Percentiles rank a stretch among this genome's conserved stretches.
These are phyloP conservation scores for Gynandropsis gynandra DNA, from an alignment of 345 rosid species.

Conservation along the genomic window DNA sequence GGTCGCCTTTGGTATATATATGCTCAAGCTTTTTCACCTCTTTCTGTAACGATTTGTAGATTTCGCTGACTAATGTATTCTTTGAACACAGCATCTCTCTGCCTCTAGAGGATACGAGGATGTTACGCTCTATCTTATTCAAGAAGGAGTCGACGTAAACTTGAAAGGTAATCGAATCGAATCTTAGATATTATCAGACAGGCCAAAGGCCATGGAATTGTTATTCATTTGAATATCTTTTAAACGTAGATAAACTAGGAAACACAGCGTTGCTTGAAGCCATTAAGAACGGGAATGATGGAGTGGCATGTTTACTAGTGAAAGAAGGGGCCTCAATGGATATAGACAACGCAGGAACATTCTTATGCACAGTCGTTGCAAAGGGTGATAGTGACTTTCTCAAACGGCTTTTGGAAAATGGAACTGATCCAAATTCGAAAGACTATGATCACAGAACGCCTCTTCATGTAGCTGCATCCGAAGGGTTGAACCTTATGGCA, in stretches of 20 bases:
- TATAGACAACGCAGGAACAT: constrained; percentile 57
- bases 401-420: constrained; percentile 46
- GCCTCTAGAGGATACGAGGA: constrained; percentile 71
- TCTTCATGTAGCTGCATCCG: constrained; percentile 78
- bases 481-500: constrained; percentile 43
- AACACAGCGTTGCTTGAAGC: constrained; percentile 79
- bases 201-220: too few relatives aligned
- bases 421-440: constrained; percentile 62
- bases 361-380: constrained; percentile 56
- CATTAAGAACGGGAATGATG: constrained; percentile 57
- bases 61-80: too few relatives aligned
- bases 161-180: constrained; percentile 29
- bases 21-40: constrained; percentile 8
- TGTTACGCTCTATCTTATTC: constrained; percentile 52
- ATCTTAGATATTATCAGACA: too few relatives aligned
- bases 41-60: too few relatives aligned
- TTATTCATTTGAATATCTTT: too few relatives aligned
- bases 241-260: constrained; percentile 49
- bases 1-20: constrained; percentile 93
- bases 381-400: constrained; percentile 50
- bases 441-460: constrained; percentile 71
- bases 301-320: constrained; percentile 47
- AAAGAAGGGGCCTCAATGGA: constrained; percentile 50
- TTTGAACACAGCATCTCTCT: constrained; percentile 56
- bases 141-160: constrained; percentile 46